Evolutionary conservation across 192 early-diverging fungal genomes (phyloP), one percentile per base, ranked within the genome.

Genomic region (Podila verticillata): DNA sequence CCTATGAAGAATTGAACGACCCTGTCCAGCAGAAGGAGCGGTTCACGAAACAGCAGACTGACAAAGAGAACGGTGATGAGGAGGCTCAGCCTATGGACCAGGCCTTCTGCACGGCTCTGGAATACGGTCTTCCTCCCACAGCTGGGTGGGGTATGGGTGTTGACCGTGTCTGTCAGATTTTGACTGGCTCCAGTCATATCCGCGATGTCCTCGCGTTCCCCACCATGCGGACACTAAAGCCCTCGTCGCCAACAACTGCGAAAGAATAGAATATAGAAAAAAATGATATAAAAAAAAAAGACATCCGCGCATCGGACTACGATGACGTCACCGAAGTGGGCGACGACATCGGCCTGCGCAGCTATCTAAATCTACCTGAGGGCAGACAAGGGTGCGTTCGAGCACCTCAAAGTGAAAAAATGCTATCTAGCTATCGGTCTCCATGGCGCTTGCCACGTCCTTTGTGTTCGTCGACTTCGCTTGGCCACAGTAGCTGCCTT

Each of bases 141-240:
- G 93, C 88, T 22, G 96, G 96, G 20, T 97, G 94, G 94, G 96
- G 96, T 1, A 91, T 97, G 89, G 96, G 96, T 6, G 83, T 97
- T 4, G 96, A 97, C 83, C 86, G 96, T 12, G 84, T 97, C 19
- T 73, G 87, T 28, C 92, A 93, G 63, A 75, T 97, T 34, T 73
- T 97, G 60, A 87, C 91, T 20, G 91, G 88, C 9, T 84, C 84
- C 26, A 59, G 73, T 15, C 91, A 93, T 81, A 89, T 97, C 35
- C 87, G 94, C 49, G 96, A 97, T 49, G 93, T 96, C 8, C 87
- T 97, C 57, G 83, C 94, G 0, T 97, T 97, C 70, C 92, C 96
- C 22, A 80, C 77, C 1, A 80, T 80, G 77, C 77, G 77, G 13
- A 31, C 75, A 1, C 24, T 68, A 13, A 70, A 70, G 48, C 65